Base-by-base conservation (phyloP, 805 yeast species). In the Vanderwaltozyma verrucispora region DNA sequence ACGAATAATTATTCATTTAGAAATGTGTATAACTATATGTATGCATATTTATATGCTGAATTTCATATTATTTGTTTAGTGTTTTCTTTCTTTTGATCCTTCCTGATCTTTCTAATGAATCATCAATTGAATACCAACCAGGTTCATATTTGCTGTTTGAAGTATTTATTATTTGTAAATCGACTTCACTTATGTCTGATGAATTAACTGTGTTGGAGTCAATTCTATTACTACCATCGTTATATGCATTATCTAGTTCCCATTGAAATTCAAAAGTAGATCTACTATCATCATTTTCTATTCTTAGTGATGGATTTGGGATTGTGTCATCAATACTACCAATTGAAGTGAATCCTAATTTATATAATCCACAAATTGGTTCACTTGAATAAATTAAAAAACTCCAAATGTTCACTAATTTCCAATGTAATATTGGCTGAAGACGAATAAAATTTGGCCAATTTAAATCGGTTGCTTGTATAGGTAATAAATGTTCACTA, bases 381-480 rank as follows among this genome's bases (percentile, higher is more conserved):
- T 80, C 68, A n/a, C 68, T 53, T 16, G 75, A 63, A 17, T 63
- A 71, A 16, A 75, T 60, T 35, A 89, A 59, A 52, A 89, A 88
- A 46, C 75, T 74, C 98, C 98, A 92, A 2, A 92, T 69, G 40
- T 87, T 84, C 16, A 72, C 70, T 47, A 84, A 81, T 29, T 72
- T 73, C 97, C 97, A 92, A 39, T 83, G 83, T 30, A 92, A 66
- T 6, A 92, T 76, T 0, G 98, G 97, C 51, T 88, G 94, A 4
- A 88, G 65, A 35, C 98, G 62, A 44, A 79, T 60, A 53, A 92
- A 89, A 20, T 68, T 63, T 4, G 98, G 98, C 97, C 97, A 92
- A 40, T 86, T 77, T 41, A 77, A 79, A 52, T 89, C 96, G 0
- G 98, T 92, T 28, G 52, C 59, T 52, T 86, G 94, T 36, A 84